phyloP scores from a whole-genome alignment of 345 rosid species.

The Hibiscus trionum region DNA sequence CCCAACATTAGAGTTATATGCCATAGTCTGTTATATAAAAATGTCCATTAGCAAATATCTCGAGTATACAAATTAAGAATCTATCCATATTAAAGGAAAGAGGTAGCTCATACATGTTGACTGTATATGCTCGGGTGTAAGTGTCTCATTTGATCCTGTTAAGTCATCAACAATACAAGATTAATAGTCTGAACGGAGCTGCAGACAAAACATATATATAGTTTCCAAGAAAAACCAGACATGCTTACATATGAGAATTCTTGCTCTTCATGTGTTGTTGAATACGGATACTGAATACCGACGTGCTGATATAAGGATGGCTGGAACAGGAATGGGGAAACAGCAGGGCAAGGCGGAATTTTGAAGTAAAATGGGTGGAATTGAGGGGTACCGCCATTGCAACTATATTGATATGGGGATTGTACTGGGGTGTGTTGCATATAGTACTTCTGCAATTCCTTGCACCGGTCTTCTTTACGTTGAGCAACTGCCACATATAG shows the following conservation, averaged over 20 bases:
- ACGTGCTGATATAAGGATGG: neutral
- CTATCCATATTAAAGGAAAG: neutral
- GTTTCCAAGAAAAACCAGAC: neutral
- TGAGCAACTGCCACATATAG: constrained; percentile 59
- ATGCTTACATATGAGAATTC: neutral
- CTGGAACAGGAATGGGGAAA: neutral
- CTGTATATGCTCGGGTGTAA: neutral
- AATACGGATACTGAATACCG: neutral
- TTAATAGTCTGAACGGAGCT: neutral
- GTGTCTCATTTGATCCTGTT: neutral
- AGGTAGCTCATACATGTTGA: neutral
- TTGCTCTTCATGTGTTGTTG: neutral
- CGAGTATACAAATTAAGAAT: neutral
- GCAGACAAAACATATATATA: neutral
- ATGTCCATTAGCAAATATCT: neutral
- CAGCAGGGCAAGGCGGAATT: constrained; percentile 4
- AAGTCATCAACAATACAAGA: neutral
- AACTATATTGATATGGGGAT: constrained; percentile 9
- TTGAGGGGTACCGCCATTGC: constrained; percentile 9
- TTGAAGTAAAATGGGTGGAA: constrained; percentile 9
- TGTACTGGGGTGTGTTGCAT: constrained; percentile 2
- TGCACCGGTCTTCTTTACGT: constrained; percentile 38
- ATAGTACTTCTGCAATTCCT: constrained; percentile 25
- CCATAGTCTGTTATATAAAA: neutral
- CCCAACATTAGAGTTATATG: neutral